Percentiles rank a stretch among this genome's conserved stretches.
These are phyloP conservation scores for Striga asiatica DNA, from an alignment of 257 asterid species.

Conservation along the genomic window DNA sequence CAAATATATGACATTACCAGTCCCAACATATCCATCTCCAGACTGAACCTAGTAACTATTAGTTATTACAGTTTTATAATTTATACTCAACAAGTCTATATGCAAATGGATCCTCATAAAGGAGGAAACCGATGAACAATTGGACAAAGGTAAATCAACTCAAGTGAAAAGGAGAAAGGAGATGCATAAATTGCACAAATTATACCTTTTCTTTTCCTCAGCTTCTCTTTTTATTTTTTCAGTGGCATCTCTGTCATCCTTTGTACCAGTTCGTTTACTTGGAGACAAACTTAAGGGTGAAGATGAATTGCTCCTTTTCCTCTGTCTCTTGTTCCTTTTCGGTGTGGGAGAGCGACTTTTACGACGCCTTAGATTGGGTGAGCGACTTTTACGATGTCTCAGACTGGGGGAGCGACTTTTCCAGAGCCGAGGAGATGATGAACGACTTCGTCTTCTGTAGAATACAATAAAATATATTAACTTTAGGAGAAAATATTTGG, in stretches of 20 bases:
- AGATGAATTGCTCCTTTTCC: slow-evolving; percentile 43
- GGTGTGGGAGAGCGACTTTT: slow-evolving; percentile 80
- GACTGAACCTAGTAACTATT: no score
- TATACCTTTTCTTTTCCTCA: slow-evolving; percentile 89
- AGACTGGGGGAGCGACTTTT: slow-evolving; percentile 66
- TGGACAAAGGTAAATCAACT: not conserved
- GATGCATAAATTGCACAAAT: not conserved
- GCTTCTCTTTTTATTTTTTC: slow-evolving; percentile 61
- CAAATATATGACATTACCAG: no score
- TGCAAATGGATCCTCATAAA: not conserved
- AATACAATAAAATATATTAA: slow-evolving; percentile 39
- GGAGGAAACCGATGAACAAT: not conserved
- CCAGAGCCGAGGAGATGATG: slow-evolving; percentile 54
- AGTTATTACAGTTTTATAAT: no score
- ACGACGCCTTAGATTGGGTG: slow-evolving; percentile 53
- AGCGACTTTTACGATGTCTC: slow-evolving; percentile 65
- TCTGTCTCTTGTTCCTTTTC: slow-evolving; percentile 44
- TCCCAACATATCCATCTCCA: no score
- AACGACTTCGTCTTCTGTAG: slow-evolving; percentile 76
- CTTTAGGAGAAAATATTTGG: slow-evolving; percentile 24
- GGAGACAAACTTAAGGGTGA: slow-evolving; percentile 53
- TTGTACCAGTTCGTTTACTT: slow-evolving; percentile 29
- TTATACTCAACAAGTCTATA: not conserved
- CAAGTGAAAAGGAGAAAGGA: not conserved
- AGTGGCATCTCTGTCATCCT: slow-evolving; percentile 61